phyloP scores from a whole-genome alignment of 345 rosid species.

The Melastoma malabathricum region DNA sequence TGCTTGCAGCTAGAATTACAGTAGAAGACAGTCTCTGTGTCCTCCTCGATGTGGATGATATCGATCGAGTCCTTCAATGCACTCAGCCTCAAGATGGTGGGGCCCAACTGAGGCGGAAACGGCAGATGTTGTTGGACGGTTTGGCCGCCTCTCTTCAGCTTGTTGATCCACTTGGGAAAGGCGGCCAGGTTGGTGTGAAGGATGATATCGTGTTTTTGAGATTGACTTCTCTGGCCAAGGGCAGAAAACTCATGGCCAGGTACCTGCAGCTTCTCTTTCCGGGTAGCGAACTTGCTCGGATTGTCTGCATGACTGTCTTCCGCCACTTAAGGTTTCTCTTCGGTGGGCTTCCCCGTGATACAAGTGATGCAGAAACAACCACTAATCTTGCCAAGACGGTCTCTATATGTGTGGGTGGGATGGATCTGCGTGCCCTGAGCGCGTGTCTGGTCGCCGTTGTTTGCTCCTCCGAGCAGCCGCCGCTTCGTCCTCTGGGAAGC shows the following conservation, averaged over 20 bases:
- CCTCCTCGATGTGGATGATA: slow-evolving; percentile 81
- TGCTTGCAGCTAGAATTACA: slow-evolving; percentile 92
- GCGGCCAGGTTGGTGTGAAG: slow-evolving; percentile 38
- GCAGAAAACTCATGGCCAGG: slow-evolving; percentile 52
- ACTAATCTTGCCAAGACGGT: slow-evolving; percentile 50
- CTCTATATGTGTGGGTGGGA: slow-evolving; percentile 45
- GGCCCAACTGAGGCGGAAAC: slow-evolving; percentile 50
- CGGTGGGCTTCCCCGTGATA: slow-evolving; percentile 64
- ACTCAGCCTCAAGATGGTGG: slow-evolving; percentile 83
- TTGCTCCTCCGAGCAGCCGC: slow-evolving; percentile 96
- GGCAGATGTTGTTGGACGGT: slow-evolving; percentile 69
- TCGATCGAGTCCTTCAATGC: slow-evolving; percentile 56
- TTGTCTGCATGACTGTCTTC: slow-evolving; percentile 86
- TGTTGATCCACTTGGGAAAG: slow-evolving; percentile 77
- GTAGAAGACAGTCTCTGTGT: slow-evolving; percentile 65
- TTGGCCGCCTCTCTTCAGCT: slow-evolving; percentile 83
- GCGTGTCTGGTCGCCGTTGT: slow-evolving; percentile 96
- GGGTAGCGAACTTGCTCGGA: slow-evolving; percentile 69
- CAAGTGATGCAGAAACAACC: slow-evolving; percentile 49
- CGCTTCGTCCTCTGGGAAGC: slow-evolving; percentile 85
- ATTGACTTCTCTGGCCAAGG: slow-evolving; percentile 69
- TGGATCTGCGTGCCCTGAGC: slow-evolving; percentile 84
- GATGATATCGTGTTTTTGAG: slow-evolving; percentile 78
- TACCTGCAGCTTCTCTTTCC: slow-evolving; percentile 72
- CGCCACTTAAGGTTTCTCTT: slow-evolving; percentile 84